Evolutionary conservation across 768 basidiomycete genomes (phyloP).

Genomic region (Phlebiopsis gigantea): DNA sequence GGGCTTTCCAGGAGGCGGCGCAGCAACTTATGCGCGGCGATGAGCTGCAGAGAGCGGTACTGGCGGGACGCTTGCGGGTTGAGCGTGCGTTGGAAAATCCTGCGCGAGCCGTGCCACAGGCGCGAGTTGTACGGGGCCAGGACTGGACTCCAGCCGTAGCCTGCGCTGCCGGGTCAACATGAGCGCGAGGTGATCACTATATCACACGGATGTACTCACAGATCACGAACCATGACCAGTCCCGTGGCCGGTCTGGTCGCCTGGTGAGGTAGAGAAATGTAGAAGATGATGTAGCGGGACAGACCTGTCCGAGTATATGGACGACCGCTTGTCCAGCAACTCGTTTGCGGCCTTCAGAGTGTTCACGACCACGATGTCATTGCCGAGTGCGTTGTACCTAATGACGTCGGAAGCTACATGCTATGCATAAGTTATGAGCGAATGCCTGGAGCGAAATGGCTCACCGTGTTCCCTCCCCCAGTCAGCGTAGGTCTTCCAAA

Average conservation of each 20-base stretch:
- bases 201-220: neutral
- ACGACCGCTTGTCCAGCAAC: constrained; percentile 29
- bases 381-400: neutral
- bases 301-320: constrained; percentile 28
- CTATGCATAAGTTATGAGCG: too few species aligned
- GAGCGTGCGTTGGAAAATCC: constrained; percentile 13
- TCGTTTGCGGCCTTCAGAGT: constrained; percentile 28
- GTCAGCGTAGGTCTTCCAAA: too few species aligned
- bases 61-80: constrained; percentile 1
- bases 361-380: constrained; percentile 29
- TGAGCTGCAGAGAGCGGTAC: constrained; percentile 4
- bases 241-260: neutral
- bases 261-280: neutral
- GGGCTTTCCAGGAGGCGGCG: neutral
- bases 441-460: too few species aligned
- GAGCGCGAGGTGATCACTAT: neutral
- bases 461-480: too few species aligned
- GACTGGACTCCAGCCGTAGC: constrained; percentile 9
- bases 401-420: neutral
- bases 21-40: constrained; percentile 6
- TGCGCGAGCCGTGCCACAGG: constrained; percentile 4
- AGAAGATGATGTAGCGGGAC: neutral
- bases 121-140: constrained; percentile 5
- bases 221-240: constrained; percentile 8
- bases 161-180: neutral